Percentiles rank a stretch among this genome's conserved stretches.
phyloP scores from a whole-genome alignment of 1,284 basidiomycete species.

The Melampsora occidentalis region DNA sequence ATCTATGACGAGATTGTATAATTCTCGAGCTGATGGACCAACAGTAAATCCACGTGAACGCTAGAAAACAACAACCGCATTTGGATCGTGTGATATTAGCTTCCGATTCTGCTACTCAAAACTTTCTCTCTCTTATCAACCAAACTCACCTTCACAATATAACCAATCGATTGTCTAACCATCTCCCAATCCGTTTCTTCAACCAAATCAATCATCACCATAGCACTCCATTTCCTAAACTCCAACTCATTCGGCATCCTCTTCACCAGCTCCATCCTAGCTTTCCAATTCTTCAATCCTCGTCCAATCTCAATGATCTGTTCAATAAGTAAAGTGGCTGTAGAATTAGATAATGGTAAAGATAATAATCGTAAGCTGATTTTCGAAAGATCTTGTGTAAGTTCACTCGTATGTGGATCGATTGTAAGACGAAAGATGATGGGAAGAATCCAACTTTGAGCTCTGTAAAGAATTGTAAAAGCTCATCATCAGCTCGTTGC shows the following conservation, averaged over 20 bases:
- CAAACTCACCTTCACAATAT: slow-evolving; percentile 3
- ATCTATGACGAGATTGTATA: not conserved
- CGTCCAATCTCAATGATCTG: not conserved
- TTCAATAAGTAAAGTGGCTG: not conserved
- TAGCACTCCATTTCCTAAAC: slow-evolving; percentile 1
- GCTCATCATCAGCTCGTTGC: not conserved
- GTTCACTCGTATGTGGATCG: not conserved
- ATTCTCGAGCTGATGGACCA: not conserved
- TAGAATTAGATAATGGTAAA: not conserved
- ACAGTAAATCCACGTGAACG: not conserved
- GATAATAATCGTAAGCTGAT: not conserved
- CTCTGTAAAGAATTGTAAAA: not conserved
- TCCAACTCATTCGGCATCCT: not conserved
- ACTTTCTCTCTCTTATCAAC: not conserved
- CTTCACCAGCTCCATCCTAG: not conserved
- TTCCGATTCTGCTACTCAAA: too few relatives aligned
- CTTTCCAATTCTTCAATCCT: not conserved
- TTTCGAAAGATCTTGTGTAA: not conserved
- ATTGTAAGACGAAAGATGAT: not conserved
- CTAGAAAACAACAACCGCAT: not conserved
- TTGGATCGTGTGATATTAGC: not conserved
- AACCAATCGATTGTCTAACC: not conserved
- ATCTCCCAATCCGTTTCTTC: not conserved
- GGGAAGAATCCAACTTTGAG: not conserved
- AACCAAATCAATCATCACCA: not conserved